Percentiles rank a stretch among this genome's conserved stretches.
phyloP scores from a whole-genome alignment of 768 basidiomycete genomes.

The Pluteus cervinus region DNA sequence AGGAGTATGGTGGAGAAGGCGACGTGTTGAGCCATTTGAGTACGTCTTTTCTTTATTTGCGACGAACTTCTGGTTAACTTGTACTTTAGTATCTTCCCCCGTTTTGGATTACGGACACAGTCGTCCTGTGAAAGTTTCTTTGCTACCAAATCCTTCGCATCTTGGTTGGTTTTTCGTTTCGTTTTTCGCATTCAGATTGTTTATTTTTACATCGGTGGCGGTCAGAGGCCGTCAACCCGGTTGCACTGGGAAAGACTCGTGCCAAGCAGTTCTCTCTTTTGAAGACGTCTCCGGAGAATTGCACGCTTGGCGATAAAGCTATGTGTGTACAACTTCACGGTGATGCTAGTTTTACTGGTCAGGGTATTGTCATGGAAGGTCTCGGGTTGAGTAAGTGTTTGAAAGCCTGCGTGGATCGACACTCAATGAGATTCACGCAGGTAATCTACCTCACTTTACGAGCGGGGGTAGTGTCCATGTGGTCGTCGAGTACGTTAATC shows the following conservation, averaged over 20 bases:
- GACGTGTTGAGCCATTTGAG: constrained; percentile 87
- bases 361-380: constrained; percentile 86
- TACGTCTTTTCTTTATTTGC: constrained; percentile 25
- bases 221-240: constrained; percentile 80
- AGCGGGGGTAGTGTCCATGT: constrained; percentile 88
- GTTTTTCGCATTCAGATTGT: background rate
- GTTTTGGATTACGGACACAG: constrained; percentile 50
- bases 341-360: constrained; percentile 87
- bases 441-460: constrained; percentile 86
- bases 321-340: constrained; percentile 91
- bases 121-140: constrained; percentile 58
- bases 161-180: constrained; percentile 35
- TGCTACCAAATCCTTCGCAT: constrained; percentile 79
- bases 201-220: too few species aligned
- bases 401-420: constrained; percentile 1
- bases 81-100: constrained; percentile 65
- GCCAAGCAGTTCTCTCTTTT: constrained; percentile 85
- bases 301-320: constrained; percentile 59
- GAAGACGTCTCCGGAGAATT: constrained; percentile 51
- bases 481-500: constrained; percentile 73
- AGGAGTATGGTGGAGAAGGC: constrained; percentile 62
- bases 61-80: background rate
- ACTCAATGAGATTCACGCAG: constrained; percentile 24
- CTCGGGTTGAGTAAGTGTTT: constrained; percentile 66
- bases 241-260: constrained; percentile 84